Evolutionary conservation across 169 alveolate species (phyloP).

Genomic region (Plasmodium yoelii): DNA sequence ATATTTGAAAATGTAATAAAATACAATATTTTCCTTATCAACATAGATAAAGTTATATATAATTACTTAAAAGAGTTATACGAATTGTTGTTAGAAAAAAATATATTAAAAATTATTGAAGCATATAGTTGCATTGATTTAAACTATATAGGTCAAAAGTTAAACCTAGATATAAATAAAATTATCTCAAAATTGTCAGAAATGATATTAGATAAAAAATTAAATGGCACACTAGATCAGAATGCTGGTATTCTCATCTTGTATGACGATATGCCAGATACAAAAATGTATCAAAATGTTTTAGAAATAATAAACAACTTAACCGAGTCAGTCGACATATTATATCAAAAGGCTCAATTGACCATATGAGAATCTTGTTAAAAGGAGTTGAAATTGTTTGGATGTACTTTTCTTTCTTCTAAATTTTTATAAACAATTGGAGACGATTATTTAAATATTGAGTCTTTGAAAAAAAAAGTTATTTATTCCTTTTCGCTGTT

Average conservation of each 20-base stretch:
- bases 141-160: conserved; percentile 88
- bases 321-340: conserved; percentile 87
- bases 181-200: conserved; percentile 93
- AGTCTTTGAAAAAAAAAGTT: too few species aligned
- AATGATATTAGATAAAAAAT: conserved; percentile 95
- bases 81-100: conserved; percentile 91
- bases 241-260: conserved; percentile 90
- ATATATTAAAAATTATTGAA: conserved; percentile 90
- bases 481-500: too few species aligned
- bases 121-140: conserved; percentile 94
- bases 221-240: conserved; percentile 96
- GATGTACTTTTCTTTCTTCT: too few species aligned
- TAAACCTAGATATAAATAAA: conserved; percentile 87
- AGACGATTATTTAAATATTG: background rate
- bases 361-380: conserved; percentile 71
- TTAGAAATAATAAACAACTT: conserved; percentile 83
- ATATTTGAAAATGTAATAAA: conserved; percentile 90
- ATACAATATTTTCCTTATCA: conserved; percentile 85
- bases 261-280: conserved; percentile 86
- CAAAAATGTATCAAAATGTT: conserved; percentile 83
- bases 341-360: conserved; percentile 87
- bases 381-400: too few species aligned
- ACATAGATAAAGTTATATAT: conserved; percentile 89
- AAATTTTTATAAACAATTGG: background rate
- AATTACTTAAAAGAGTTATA: conserved; percentile 90